Evolutionary conservation across 495 filamentous ascomycete genomes (phyloP).

Genomic region (Tuber magnatum): DNA sequence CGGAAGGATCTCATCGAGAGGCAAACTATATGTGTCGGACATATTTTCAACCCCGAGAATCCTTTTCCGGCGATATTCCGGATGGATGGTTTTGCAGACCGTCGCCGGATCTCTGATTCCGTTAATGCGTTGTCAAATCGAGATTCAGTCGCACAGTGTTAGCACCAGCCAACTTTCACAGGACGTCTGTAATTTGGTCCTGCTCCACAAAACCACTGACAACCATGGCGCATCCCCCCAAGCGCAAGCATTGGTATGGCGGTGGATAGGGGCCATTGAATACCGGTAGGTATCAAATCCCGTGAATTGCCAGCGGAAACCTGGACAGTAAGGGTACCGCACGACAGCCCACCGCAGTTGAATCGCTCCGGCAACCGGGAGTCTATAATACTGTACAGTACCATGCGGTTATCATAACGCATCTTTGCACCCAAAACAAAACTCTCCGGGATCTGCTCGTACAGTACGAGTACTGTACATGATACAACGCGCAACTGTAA

Average conservation of each 20-base stretch:
- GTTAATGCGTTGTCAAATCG: conserved; percentile 1
- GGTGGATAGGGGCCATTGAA: neutral
- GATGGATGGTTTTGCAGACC: neutral
- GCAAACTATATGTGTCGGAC: neutral
- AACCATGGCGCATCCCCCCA: neutral
- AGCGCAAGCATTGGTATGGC: neutral
- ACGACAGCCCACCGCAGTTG: neutral
- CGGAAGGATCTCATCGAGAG: neutral
- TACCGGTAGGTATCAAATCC: neutral
- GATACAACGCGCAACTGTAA: neutral
- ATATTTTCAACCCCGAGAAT: neutral
- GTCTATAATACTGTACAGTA: no score
- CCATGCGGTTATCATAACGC: neutral
- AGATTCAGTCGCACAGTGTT: neutral
- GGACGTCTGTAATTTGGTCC: neutral
- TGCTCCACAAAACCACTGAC: neutral
- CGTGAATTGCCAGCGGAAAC: neutral
- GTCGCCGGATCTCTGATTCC: neutral
- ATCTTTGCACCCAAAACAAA: neutral
- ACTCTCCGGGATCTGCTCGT: neutral
- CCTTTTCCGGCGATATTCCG: neutral
- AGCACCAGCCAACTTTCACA: neutral
- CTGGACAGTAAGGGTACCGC: neutral
- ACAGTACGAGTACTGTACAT: neutral
- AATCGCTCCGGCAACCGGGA: neutral